Evolutionary conservation across 1,284 basidiomycete species (phyloP), one percentile per base, ranked within the genome.

Genomic region (Moesziomyces parantarcticus): DNA sequence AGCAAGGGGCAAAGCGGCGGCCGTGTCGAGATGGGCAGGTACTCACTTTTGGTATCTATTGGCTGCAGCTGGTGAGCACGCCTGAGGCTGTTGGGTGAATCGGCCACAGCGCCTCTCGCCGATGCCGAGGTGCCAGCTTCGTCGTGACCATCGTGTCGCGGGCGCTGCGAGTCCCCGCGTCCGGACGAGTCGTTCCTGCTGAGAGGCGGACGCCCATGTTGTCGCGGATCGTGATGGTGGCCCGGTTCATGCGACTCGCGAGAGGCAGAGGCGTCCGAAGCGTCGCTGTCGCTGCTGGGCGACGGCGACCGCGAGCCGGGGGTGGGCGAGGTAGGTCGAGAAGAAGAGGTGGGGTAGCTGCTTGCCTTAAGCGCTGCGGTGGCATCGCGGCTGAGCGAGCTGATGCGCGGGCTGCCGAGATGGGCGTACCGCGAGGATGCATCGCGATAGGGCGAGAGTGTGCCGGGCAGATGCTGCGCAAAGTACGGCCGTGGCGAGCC

Each of bases 371-470:
- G 52, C 13, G 78, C 65, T 5, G 77, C 68, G 18, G 77, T 71
- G 29, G 79, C 78, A 47, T 82, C 79, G 5, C 80, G 68, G 13
- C 78, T 68, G n/a, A 82, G 62, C 32, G 77, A 78, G 50, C 77
- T 79, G 53, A 75, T 78, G 23, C 80, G 58, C 9, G 80, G 79
- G 50, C 77, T 79, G 26, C 77, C 72, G 3, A 72, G 44, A 45
- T 77, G 64, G 21, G 77, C 59, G 49, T 81, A 78, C 43, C 80
- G 72, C 3, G 77, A 53, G 6, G 78, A 68, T 0, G 79, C 78
- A 43, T 82, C 80, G 39, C 80, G 73, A 39, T 80, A 82, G 8
- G 80, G 80, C 11, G 80, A 81, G 14, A 81, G 55, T 9, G 76
- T 68, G 18, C 62, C 68, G 0, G 78, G 73, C 14, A 80, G 62